phyloP scores from a whole-genome alignment of 2,329 filamentous ascomycete genomes.

The Sclerotinia nivalis region DNA sequence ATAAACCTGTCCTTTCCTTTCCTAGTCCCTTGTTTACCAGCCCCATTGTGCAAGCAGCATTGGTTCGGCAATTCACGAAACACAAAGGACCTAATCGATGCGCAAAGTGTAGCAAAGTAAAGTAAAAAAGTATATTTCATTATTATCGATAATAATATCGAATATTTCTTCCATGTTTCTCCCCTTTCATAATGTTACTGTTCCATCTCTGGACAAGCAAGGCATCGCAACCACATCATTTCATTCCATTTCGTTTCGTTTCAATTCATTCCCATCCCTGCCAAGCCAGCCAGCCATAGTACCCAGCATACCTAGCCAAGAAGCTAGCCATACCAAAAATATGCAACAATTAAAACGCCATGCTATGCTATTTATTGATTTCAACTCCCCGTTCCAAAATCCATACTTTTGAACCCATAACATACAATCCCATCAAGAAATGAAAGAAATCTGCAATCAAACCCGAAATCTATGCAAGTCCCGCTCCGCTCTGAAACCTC shows the following conservation, averaged over 20 bases:
- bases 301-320: background rate
- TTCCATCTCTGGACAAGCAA: background rate
- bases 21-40: too few species aligned
- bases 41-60: too few species aligned
- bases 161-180: background rate
- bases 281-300: background rate
- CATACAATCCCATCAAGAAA: background rate
- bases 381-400: background rate
- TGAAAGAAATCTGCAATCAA: background rate
- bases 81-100: too few species aligned
- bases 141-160: background rate
- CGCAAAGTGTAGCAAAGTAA: too few species aligned
- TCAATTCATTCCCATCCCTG: background rate
- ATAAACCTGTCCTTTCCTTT: too few species aligned
- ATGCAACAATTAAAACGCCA: conserved; percentile 13
- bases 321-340: conserved; percentile 1
- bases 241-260: background rate
- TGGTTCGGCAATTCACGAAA: too few species aligned
- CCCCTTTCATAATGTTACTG: background rate
- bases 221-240: background rate
- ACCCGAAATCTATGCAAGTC: background rate
- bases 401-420: conserved; percentile 7
- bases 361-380: conserved; percentile 8
- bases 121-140: background rate
- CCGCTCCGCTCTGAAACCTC: conserved; percentile 39